Evolutionary conservation across 345 rosid species (phyloP), one percentile per base, ranked within the genome.

Genomic region (Populus simonii): DNA sequence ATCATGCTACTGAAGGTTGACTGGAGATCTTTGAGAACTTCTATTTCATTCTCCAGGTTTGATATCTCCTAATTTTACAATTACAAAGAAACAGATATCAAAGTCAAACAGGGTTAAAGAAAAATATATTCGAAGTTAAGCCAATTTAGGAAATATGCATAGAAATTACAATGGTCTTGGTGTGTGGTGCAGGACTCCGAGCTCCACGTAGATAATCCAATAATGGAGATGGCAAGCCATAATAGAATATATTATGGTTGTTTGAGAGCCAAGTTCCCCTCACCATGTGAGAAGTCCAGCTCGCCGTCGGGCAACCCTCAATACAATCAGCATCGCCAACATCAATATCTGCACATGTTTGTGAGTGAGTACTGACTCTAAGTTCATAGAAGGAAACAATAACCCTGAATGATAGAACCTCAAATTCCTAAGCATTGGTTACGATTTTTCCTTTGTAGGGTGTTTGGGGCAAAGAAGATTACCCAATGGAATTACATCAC

Each of bases 211-310:
- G 84, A 79, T 78, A 83, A 82, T 91, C 89, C 65, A 93, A 81
- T 76, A 92, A 84, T 11, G 96, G 94, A 77, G 89, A 70, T 75
- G 97, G 99, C 81, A 96, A 87, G 55, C 97, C 97, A 61, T 92
- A 96, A 79, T 87, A 75, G 87, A 96, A 96, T 72, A 90, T 83
- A 71, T 47, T 23, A 57, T 90, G 93, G 79, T 89, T 89, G 27
- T 81, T 87, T 29, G 97, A 93, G 59, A 92, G 83, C 98, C 97
- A 96, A 69, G 98, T 96, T 70, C 94, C 98, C 47, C 98, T 90
- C 69, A 96, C 89, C 99, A 93, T 93, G 87, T 96, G 97, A 81
- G 87, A 70, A 74, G 85, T 86, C 91, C 91, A 85, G 66, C 79
- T 81, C 66, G 82, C 83, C 49, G 70, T 63, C 16, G 85, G 66